Evolutionary conservation across 108 stramenopile genomes (phyloP).

Genomic region (Chaetoceros muelleri): DNA sequence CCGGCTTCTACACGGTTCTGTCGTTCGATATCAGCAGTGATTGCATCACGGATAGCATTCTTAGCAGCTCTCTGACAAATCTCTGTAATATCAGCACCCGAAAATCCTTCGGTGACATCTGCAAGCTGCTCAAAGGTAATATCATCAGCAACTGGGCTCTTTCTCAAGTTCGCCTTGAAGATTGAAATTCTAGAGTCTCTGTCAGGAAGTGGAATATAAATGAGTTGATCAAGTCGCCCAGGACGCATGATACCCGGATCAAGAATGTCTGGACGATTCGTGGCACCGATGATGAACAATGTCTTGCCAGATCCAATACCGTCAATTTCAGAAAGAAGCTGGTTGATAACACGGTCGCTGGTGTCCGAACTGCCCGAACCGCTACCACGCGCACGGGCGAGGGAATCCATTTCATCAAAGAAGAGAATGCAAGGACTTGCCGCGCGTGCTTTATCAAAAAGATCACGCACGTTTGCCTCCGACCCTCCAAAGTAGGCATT

Average conservation of each 20-base stretch:
- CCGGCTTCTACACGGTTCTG: slow-evolving; percentile 76
- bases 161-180: slow-evolving; percentile 95
- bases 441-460: slow-evolving; percentile 99
- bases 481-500: slow-evolving; percentile 99
- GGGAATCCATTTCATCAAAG: slow-evolving; percentile 99
- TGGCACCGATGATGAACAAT: slow-evolving; percentile 98
- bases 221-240: slow-evolving; percentile 98
- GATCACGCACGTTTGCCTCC: slow-evolving; percentile 97
- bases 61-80: slow-evolving; percentile 94
- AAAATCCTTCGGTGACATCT: slow-evolving; percentile 86
- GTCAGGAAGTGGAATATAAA: slow-evolving; percentile 98
- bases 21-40: slow-evolving; percentile 75
- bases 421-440: slow-evolving; percentile 99
- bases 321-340: slow-evolving; percentile 98
- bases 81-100: slow-evolving; percentile 95
- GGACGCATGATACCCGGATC: slow-evolving; percentile 98
- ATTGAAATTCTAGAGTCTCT: slow-evolving; percentile 79
- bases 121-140: slow-evolving; percentile 73
- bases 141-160: slow-evolving; percentile 78
- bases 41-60: slow-evolving; percentile 90
- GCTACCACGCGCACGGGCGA: slow-evolving; percentile 93
- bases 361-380: slow-evolving; percentile 91
- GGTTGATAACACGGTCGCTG: slow-evolving; percentile 98
- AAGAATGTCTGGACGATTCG: slow-evolving; percentile 98
- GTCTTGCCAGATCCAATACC: slow-evolving; percentile 96